Base-by-base conservation (phyloP, 148 eudicot species). In the Euryodendron excelsum region DNA sequence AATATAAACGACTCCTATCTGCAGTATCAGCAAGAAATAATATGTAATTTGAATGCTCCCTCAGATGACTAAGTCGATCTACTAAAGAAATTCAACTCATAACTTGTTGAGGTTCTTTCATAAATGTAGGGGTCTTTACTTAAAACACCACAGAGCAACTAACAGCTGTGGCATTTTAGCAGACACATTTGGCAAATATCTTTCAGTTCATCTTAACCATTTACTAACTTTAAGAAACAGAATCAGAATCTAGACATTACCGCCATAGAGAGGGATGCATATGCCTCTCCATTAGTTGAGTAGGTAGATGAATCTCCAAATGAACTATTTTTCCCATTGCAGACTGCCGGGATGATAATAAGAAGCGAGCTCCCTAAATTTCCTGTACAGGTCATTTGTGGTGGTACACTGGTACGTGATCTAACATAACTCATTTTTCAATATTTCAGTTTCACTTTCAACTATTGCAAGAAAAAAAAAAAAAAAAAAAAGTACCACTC, bases 291-390 rank as follows among this genome's bases (percentile, higher is more conserved):
- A 39, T 81, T 68, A 3, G 82, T 68, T 4, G 78, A 65, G 81
- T 92, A 91, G 44, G 81, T 79, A 0, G 79, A 45, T 50, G 74
- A 72, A 65, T 86, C 88, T 55, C 94, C 94, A 75, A 91, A 91
- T 36, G 94, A 92, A 47, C 80, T 91, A 28, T 84, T 78, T 41
- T 79, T 65, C 64, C 89, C 90, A 13, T 79, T 62, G 71, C 92
- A 91, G 28, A 91, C 85, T 7, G 92, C 91, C 36, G 94, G 94
- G 68, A 91, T 80, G 55, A 91, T 82, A 13, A 91, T 89, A 5
- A 91, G 85, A 56, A 84, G 85, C 83, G 87, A 75, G 84, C 86
- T 91, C 39, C 91, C 92, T 76, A 91, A 78, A 79, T 89, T 91
- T 27, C 94, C 92, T 91, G 85, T 15, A 34, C 18, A 23, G 9